phyloP scores from a whole-genome alignment of 2,329 filamentous ascomycete species.

The Clonostachys byssicola region DNA sequence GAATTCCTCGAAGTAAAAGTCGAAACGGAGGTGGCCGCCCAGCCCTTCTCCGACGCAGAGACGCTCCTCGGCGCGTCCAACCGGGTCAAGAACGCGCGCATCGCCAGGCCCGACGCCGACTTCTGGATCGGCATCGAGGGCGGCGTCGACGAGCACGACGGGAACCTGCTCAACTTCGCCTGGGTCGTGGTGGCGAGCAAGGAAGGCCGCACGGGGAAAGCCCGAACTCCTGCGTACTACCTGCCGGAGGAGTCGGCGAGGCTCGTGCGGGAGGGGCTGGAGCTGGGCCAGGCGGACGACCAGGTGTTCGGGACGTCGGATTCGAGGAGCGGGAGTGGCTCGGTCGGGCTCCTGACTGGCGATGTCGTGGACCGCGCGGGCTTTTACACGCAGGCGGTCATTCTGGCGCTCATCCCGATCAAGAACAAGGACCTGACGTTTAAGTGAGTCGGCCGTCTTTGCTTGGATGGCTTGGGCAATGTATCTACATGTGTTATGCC shows the following conservation, averaged over 20 bases:
- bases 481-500: neutral
- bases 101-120: conserved; percentile 20
- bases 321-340: conserved; percentile 30
- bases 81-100: conserved; percentile 23
- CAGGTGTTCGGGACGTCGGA: conserved; percentile 26
- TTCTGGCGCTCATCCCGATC: conserved; percentile 34
- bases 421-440: conserved; percentile 27
- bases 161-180: conserved; percentile 27
- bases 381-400: conserved; percentile 31
- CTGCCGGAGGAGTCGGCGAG: conserved; percentile 27
- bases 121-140: conserved; percentile 37
- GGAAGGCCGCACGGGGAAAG: conserved; percentile 23
- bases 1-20: conserved; percentile 20
- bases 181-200: conserved; percentile 28
- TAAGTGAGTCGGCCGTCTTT: neutral
- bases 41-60: conserved; percentile 29
- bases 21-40: conserved; percentile 29
- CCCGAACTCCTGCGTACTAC: conserved; percentile 29
- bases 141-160: conserved; percentile 22
- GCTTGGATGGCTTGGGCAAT: too few relatives aligned
- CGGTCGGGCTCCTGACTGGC: conserved; percentile 31
- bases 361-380: conserved; percentile 25
- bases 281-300: conserved; percentile 33
- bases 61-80: conserved; percentile 32
- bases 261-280: conserved; percentile 27